Evolutionary conservation across 2,329 filamentous ascomycete species (phyloP).

Genomic region (Chaetomium sp.): DNA sequence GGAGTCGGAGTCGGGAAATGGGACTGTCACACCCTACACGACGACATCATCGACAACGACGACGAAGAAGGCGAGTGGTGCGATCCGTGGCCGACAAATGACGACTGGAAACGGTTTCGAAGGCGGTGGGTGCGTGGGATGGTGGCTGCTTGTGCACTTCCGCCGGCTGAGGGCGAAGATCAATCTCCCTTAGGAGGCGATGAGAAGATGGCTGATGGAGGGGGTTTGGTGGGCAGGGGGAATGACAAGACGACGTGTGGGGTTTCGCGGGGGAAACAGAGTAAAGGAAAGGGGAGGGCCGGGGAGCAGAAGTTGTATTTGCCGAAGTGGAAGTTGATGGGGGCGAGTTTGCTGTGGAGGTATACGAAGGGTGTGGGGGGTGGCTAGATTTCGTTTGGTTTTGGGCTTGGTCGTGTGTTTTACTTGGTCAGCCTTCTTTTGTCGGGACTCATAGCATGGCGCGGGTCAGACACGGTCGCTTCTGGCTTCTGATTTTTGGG

Average conservation of each 20-base stretch:
- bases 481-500: not conserved
- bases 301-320: conserved; percentile 4
- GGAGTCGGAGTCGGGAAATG: no score
- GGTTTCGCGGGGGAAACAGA: not conserved
- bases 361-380: conserved; percentile 21
- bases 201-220: not conserved
- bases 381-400: not conserved
- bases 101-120: conserved; percentile 35
- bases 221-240: not conserved
- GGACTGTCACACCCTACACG: no score
- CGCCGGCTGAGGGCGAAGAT: not conserved
- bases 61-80: conserved; percentile 27
- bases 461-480: conserved; percentile 4
- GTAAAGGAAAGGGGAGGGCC: not conserved
- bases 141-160: conserved; percentile 12
- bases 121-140: conserved; percentile 30
- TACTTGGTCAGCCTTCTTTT: not conserved
- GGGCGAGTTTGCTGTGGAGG: conserved; percentile 28
- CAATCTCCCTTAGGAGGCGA: not conserved
- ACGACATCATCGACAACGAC: not conserved
- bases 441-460: not conserved
- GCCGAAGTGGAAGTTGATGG: conserved; percentile 22
- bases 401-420: not conserved
- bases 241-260: not conserved
- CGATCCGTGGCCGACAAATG: conserved; percentile 35